Evolutionary conservation across 768 basidiomycete genomes (phyloP).

Genomic region (Russula vinacea): DNA sequence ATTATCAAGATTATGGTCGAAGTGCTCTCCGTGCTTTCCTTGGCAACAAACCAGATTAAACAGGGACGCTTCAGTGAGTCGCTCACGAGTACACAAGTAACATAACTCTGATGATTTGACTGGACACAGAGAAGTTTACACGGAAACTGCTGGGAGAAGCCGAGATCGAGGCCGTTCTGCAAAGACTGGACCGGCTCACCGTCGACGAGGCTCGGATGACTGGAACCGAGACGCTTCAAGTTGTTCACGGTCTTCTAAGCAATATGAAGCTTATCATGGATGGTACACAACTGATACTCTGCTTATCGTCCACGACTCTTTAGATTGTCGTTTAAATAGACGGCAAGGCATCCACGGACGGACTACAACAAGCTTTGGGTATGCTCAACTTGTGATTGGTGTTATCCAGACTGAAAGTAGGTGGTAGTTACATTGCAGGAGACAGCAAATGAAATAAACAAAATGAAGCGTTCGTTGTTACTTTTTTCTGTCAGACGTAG

Average conservation of each 20-base stretch:
- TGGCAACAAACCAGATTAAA: not conserved
- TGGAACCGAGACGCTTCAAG: not conserved
- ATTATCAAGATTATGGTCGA: slow-evolving; percentile 6
- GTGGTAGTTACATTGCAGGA: not conserved
- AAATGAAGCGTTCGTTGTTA: not conserved
- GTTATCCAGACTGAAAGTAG: too few species aligned
- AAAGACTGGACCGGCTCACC: not conserved
- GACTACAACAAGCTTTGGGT: not conserved
- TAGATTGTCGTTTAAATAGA: not conserved
- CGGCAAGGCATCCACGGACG: not conserved
- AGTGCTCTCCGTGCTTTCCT: slow-evolving; percentile 2
- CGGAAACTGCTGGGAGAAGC: not conserved
- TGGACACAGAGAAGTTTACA: not conserved
- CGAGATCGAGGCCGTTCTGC: not conserved
- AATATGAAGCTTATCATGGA: not conserved
- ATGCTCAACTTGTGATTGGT: not conserved
- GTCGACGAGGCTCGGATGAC: not conserved
- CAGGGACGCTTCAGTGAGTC: not conserved
- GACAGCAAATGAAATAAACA: not conserved
- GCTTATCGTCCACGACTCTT: not conserved
- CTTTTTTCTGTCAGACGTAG: too few species aligned
- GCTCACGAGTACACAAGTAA: too few species aligned
- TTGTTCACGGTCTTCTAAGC: not conserved
- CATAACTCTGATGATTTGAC: not conserved
- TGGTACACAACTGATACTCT: not conserved